These are phyloP conservation scores for Phytophthora citrophthora DNA, from an alignment of 352 stramenopile species.

Conservation along the genomic window DNA sequence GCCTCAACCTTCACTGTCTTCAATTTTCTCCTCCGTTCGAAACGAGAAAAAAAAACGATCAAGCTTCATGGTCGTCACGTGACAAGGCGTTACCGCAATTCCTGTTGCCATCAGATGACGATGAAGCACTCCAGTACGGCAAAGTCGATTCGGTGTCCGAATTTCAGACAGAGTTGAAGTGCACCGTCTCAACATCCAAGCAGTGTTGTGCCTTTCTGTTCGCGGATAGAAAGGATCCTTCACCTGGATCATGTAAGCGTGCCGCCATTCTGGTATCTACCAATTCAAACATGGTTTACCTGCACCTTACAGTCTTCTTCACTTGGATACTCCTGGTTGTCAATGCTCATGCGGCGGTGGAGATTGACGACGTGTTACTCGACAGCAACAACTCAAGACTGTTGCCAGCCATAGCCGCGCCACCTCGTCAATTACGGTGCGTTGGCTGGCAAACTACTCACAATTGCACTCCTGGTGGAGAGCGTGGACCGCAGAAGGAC, in stretches of 20 bases:
- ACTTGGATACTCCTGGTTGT: neutral
- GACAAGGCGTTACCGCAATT: neutral
- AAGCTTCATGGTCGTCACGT: neutral
- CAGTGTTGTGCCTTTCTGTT: neutral
- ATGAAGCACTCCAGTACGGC: neutral
- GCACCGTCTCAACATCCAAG: neutral
- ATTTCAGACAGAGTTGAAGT: neutral
- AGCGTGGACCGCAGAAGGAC: constrained; percentile 9
- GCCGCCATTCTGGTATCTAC: neutral
- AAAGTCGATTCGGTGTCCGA: too few relatives aligned
- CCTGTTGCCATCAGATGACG: constrained; percentile 1
- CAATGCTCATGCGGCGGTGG: neutral
- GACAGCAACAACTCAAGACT: neutral
- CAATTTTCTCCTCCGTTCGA: neutral
- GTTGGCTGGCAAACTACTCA: constrained; percentile 29
- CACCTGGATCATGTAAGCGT: neutral
- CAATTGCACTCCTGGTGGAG: constrained; percentile 11
- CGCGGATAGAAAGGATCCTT: constrained; percentile 3
- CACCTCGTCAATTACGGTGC: neutral
- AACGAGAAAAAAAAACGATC: neutral
- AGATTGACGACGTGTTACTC: constrained; percentile 13
- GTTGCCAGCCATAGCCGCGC: neutral
- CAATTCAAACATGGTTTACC: neutral
- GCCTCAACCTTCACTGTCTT: neutral
- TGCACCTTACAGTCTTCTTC: neutral